Conservation (phyloP, 164 flowering plant genomes). For the Macadamia integrifolia region DNA sequence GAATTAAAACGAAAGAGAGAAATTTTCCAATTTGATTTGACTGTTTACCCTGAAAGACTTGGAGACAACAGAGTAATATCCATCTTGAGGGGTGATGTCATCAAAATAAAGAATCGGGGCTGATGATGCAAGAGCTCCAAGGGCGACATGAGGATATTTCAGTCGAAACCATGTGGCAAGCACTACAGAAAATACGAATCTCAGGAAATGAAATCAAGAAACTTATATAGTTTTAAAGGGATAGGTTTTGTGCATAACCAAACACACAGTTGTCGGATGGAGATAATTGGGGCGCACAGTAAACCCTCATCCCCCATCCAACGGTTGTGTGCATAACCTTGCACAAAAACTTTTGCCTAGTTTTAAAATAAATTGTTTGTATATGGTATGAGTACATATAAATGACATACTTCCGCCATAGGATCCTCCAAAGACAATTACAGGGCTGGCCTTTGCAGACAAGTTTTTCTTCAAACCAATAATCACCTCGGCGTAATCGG, state of each 20-base stretch:
- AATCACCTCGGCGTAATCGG: background rate
- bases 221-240: too few species aligned
- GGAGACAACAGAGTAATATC: constrained; percentile 32
- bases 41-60: constrained; percentile 26
- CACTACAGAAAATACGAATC: constrained; percentile 28
- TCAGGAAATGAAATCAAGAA: background rate
- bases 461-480: background rate
- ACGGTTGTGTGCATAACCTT: too few species aligned
- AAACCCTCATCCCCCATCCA: too few species aligned
- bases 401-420: background rate
- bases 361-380: too few species aligned
- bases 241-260: too few species aligned
- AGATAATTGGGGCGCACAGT: too few species aligned
- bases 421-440: background rate
- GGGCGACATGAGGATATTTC: constrained; percentile 55
- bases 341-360: too few species aligned
- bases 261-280: too few species aligned
- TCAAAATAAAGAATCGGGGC: constrained; percentile 73
- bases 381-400: too few species aligned
- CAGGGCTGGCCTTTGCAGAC: background rate
- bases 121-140: constrained; percentile 70
- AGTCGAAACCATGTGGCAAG: constrained; percentile 72
- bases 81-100: constrained; percentile 36
- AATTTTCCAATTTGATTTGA: too few species aligned
- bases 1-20: too few species aligned